These are phyloP conservation scores for Hydnomerulius pinastri DNA, from an alignment of 768 basidiomycete genomes.

Conservation along the genomic window DNA sequence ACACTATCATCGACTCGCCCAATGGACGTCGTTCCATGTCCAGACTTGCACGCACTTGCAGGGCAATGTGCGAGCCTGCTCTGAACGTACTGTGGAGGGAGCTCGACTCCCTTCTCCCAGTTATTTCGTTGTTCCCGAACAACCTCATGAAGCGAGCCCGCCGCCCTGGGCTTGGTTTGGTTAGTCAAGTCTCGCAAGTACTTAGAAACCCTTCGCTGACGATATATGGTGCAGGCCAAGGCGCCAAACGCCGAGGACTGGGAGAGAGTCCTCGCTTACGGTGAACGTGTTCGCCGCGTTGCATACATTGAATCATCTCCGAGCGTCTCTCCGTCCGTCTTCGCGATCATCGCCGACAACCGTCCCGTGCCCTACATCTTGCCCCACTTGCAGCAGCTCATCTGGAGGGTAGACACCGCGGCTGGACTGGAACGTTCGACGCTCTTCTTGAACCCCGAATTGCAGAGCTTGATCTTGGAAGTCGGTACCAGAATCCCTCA, in stretches of 20 bases:
- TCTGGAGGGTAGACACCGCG: slow-evolving; percentile 71
- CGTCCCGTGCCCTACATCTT: slow-evolving; percentile 65
- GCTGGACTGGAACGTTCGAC: slow-evolving; percentile 64
- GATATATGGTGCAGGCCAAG: slow-evolving; percentile 44
- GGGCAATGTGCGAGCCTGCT: slow-evolving; percentile 71
- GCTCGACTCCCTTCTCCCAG: slow-evolving; percentile 70
- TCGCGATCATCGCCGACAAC: slow-evolving; percentile 64
- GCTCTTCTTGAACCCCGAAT: slow-evolving; percentile 65
- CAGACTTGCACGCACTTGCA: slow-evolving; percentile 74
- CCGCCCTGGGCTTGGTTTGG: slow-evolving; percentile 76
- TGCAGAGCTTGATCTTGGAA: slow-evolving; percentile 64
- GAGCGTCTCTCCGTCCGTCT: slow-evolving; percentile 64
- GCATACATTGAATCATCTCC: slow-evolving; percentile 69
- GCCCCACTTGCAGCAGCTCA: slow-evolving; percentile 66
- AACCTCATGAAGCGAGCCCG: slow-evolving; percentile 67
- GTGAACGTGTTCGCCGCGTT: slow-evolving; percentile 65
- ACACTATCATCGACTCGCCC: slow-evolving; percentile 55
- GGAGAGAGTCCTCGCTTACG: slow-evolving; percentile 65
- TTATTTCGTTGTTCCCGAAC: slow-evolving; percentile 71
- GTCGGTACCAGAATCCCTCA: slow-evolving; percentile 58
- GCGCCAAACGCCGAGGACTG: slow-evolving; percentile 70
- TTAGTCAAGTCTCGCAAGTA: slow-evolving; percentile 38
- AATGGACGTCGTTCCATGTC: slow-evolving; percentile 69
- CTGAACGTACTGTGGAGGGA: slow-evolving; percentile 76
- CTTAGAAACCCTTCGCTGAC: slow-evolving; percentile 7